phyloP scores from a whole-genome alignment of 2,329 filamentous ascomycete species.

The Tolypocladium tundrense region DNA sequence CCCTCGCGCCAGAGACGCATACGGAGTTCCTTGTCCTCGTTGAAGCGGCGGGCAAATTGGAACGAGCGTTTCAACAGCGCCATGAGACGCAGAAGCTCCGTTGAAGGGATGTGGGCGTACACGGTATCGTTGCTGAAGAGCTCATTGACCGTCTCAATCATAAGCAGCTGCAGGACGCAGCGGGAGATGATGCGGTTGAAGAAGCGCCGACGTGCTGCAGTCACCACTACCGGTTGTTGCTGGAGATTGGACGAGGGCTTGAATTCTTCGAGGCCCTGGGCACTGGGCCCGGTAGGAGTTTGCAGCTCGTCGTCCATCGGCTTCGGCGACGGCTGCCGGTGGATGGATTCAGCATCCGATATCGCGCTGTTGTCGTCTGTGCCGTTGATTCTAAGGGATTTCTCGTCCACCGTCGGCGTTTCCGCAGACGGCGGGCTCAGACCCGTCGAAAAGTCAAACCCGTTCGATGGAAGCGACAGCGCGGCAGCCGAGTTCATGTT shows the following conservation, averaged over 20 bases:
- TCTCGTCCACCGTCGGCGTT: conserved; percentile 33
- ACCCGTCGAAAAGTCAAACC: conserved; percentile 36
- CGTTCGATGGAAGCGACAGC: conserved; percentile 41
- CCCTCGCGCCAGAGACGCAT: conserved; percentile 94
- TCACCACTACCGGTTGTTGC: conserved; percentile 85
- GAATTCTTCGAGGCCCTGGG: conserved; percentile 69
- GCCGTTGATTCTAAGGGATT: conserved; percentile 52
- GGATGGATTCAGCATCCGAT: conserved; percentile 22
- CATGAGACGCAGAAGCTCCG: conserved; percentile 87
- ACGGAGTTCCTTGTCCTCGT: conserved; percentile 90
- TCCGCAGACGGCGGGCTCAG: conserved; percentile 32
- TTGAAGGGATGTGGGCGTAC: conserved; percentile 83
- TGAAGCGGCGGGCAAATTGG: conserved; percentile 94
- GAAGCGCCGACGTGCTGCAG: conserved; percentile 82
- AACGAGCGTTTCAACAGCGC: conserved; percentile 89
- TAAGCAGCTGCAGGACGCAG: conserved; percentile 91
- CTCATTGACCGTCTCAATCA: conserved; percentile 99
- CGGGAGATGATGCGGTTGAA: conserved; percentile 99
- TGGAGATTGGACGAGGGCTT: conserved; percentile 66
- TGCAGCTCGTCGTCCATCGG: conserved; percentile 23
- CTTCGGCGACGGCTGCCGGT: conserved; percentile 15
- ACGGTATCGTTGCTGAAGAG: conserved; percentile 96
- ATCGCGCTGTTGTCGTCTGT: conserved; percentile 25
- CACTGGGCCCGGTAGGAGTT: conserved; percentile 18
- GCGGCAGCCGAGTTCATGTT: conserved; percentile 44